phyloP scores from a whole-genome alignment of 768 basidiomycete genomes.

The Trametes gibbosa region DNA sequence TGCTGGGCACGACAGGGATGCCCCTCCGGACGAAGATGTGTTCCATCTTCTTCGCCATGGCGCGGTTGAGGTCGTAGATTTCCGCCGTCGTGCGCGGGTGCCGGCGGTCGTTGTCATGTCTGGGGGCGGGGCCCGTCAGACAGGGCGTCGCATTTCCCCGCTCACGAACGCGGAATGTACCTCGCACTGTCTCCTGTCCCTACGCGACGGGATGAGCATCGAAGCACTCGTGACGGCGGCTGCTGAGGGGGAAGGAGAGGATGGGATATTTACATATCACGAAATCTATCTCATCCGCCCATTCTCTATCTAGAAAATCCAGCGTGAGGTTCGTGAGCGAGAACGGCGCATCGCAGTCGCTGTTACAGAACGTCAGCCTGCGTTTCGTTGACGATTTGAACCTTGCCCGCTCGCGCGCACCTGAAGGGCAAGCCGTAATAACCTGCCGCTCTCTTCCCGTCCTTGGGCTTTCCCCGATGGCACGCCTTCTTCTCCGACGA shows the following conservation, averaged over 20 bases:
- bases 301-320: conserved; percentile 73
- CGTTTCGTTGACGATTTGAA: neutral
- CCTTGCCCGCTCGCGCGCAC: conserved; percentile 39
- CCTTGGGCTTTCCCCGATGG: conserved; percentile 58
- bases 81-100: conserved; percentile 79
- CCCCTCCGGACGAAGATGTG: conserved; percentile 65
- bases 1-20: conserved; percentile 77
- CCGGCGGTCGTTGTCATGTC: conserved; percentile 82
- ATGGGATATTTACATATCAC: conserved; percentile 64
- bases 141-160: neutral
- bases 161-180: conserved; percentile 30
- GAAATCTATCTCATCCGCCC: conserved; percentile 85
- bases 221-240: conserved; percentile 1
- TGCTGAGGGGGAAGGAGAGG: neutral
- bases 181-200: conserved; percentile 80
- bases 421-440: conserved; percentile 68
- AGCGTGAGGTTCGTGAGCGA: conserved; percentile 78
- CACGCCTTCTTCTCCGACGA: conserved; percentile 62
- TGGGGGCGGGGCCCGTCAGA: conserved; percentile 28
- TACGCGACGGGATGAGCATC: conserved; percentile 27
- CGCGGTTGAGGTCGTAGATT: conserved; percentile 73
- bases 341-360: conserved; percentile 81
- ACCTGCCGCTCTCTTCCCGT: conserved; percentile 50
- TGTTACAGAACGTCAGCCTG: conserved; percentile 26
- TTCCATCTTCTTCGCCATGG: conserved; percentile 66